These are phyloP conservation scores for carrot (Daucus carota) DNA, from an alignment of 129 eudicot species.

Conservation along the genomic window DH1_v3.0 NC_030385.2:26669501-26670000, in stretches of 20 bases:
- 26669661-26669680: constrained; percentile 65
- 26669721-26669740: too few relatives aligned
- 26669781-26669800: background rate
- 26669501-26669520: constrained; percentile 68
- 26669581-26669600: constrained; percentile 69
- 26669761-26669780: background rate
- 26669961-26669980: too few relatives aligned
- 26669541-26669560: constrained; percentile 84
- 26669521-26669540: constrained; percentile 93
- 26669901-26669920: too few relatives aligned
- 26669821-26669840: background rate
- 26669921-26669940: too few relatives aligned
- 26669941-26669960: too few relatives aligned
- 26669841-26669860: background rate
- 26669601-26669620: constrained; percentile 79
- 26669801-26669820: background rate
- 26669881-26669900: too few relatives aligned
- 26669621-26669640: constrained; percentile 89
- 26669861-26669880: background rate
- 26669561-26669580: constrained; percentile 75
- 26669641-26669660: constrained; percentile 89
- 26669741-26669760: background rate
- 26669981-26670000: too few relatives aligned
- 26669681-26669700: background rate
- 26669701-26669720: background rate